Evolutionary conservation across 1,284 basidiomycete genomes (phyloP).

Genomic region (Hypsizygus ulmarius): DNA sequence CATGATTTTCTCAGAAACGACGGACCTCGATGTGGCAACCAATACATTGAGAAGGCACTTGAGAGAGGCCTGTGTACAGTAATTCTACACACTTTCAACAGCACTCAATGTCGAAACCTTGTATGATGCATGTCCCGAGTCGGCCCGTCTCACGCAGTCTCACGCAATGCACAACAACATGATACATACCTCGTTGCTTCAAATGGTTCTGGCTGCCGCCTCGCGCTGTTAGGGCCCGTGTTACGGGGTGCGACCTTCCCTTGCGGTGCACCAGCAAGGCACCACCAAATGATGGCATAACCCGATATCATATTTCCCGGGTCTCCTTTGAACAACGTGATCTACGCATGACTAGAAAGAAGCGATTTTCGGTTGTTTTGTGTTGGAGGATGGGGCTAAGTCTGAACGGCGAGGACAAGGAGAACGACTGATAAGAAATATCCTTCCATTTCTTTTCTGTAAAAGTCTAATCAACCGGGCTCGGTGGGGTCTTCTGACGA

Average conservation of each 20-base stretch:
- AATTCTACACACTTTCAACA: too few relatives aligned
- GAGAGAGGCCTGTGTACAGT: too few relatives aligned
- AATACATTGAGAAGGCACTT: too few relatives aligned
- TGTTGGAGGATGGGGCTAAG: constrained; percentile 8
- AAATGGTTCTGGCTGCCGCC: constrained; percentile 13
- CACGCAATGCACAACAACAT: neutral
- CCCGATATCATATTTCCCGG: constrained; percentile 9
- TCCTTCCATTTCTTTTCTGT: neutral
- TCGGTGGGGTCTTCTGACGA: too few relatives aligned
- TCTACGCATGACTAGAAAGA: constrained; percentile 3
- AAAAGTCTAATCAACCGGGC: too few relatives aligned
- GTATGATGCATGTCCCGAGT: neutral
- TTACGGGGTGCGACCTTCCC: constrained; percentile 13
- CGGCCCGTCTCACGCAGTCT: neutral
- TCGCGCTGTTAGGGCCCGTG: constrained; percentile 7
- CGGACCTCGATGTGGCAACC: neutral
- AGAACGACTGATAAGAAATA: neutral
- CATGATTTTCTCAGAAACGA: neutral
- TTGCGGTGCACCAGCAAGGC: constrained; percentile 6
- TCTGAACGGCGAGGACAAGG: neutral
- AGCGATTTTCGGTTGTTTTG: constrained; percentile 6
- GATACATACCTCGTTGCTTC: too few relatives aligned
- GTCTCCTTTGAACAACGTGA: constrained; percentile 10
- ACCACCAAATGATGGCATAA: constrained; percentile 5
- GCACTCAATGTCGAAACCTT: too few relatives aligned